Evolutionary conservation across 2,329 filamentous ascomycete species (phyloP).

Genomic region (Pseudogymnoascus sp.): DNA sequence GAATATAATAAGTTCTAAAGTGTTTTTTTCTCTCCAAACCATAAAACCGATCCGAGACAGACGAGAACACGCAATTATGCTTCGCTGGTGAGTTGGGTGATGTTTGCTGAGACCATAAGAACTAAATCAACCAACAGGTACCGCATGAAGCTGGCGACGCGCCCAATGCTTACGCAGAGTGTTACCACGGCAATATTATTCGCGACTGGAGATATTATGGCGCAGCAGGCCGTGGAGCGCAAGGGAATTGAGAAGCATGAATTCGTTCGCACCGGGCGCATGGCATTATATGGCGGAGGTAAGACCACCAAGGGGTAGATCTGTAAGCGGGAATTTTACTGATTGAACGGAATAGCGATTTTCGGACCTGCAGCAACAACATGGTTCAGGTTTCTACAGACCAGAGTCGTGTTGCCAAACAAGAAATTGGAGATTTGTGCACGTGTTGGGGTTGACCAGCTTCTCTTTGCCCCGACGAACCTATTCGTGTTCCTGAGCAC

Average conservation of each 20-base stretch:
- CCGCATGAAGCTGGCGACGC: constrained; percentile 68
- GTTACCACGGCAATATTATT: constrained; percentile 88
- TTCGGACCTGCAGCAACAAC: constrained; percentile 64
- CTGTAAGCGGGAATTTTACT: constrained; percentile 4
- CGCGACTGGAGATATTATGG: constrained; percentile 80
- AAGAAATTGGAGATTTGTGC: constrained; percentile 53
- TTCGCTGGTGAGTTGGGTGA: not conserved
- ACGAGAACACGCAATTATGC: not conserved
- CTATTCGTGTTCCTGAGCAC: constrained; percentile 56
- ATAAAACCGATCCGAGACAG: not conserved
- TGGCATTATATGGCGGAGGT: constrained; percentile 74
- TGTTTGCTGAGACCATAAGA: not conserved
- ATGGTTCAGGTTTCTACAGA: constrained; percentile 62
- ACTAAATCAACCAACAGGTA: constrained; percentile 51
- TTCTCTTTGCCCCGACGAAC: constrained; percentile 56
- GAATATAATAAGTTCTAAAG: not conserved
- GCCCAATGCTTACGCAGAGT: constrained; percentile 83
- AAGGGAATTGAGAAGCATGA: constrained; percentile 71
- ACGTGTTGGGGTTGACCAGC: constrained; percentile 56
- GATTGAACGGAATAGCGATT: constrained; percentile 36
- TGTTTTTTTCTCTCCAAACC: not conserved
- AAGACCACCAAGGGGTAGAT: constrained; percentile 26
- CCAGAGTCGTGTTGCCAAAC: constrained; percentile 46
- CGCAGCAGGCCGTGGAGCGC: constrained; percentile 84
- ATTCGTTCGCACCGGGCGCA: constrained; percentile 60